These are phyloP conservation scores for Rhytidhysteron rufulum DNA, from an alignment of 2,329 filamentous ascomycete species.

Conservation along the genomic window DNA sequence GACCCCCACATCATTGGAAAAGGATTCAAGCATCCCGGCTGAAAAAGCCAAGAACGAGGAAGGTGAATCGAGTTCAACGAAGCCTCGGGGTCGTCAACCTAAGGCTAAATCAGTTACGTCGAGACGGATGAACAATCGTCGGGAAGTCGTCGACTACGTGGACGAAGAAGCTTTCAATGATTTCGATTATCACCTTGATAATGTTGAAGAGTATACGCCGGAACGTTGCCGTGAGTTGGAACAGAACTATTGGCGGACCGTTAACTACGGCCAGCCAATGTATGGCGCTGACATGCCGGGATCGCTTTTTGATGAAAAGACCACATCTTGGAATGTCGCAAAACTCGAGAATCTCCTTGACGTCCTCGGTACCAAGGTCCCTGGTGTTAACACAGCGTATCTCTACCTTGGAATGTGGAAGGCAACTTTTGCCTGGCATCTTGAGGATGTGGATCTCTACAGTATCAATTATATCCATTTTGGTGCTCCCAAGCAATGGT, in stretches of 20 bases:
- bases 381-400: constrained; percentile 96
- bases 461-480: constrained; percentile 99
- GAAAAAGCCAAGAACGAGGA: constrained; percentile 31
- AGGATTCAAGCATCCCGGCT: constrained; percentile 29
- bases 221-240: constrained; percentile 95
- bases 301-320: constrained; percentile 84
- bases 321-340: constrained; percentile 87
- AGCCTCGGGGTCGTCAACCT: constrained; percentile 35
- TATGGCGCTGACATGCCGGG: constrained; percentile 97
- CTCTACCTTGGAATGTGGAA: constrained; percentile 99
- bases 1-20: constrained; percentile 41
- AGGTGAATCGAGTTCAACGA: constrained; percentile 48
- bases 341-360: constrained; percentile 91
- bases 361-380: constrained; percentile 90
- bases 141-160: constrained; percentile 72
- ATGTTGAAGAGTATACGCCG: constrained; percentile 78
- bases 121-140: constrained; percentile 78
- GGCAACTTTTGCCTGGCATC: constrained; percentile 97
- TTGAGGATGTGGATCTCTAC: constrained; percentile 98
- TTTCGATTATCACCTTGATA: constrained; percentile 85
- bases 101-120: constrained; percentile 68
- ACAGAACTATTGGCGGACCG: constrained; percentile 92
- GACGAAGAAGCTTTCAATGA: constrained; percentile 88
- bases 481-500: constrained; percentile 98
- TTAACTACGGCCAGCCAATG: constrained; percentile 90